Evolutionary conservation across 768 basidiomycete species (phyloP), one percentile per base, ranked within the genome.

Genomic region (Aureoboletus auriporus): DNA sequence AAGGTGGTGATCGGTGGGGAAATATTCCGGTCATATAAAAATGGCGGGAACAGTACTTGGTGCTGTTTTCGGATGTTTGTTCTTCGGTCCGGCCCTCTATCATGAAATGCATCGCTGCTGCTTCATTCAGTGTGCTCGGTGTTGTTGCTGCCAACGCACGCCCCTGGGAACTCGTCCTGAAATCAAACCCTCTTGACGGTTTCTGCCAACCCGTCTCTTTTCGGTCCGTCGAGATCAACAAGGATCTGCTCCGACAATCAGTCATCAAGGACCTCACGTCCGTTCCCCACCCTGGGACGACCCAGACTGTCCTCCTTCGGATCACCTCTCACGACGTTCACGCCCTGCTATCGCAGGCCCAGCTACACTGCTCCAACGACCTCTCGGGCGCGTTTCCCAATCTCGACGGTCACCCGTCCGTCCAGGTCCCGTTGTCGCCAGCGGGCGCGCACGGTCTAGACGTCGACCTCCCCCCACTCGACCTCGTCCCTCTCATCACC

Each of bases 401-500:
- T 0, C 7, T 16, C 38, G 30, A 35, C n/a, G 47, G 2, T 6
- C 44, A n/a, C n/a, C 16, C 36, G 20, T 38, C 29, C 8, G 8
- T 34, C 17, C 63, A 63, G 20, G 44, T 47, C 9, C 42, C 49
- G 4, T 45, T 63, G 9, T 52, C 50, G 8, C 35, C 10, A 26
- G 44, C 28, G 31, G 17, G 17, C 29, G 46, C 3, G 12, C 47
- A n/a, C 17, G 5, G 37, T 17, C 43, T 51, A 37, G 53, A 44
- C 13, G 49, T 55, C 13, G 47, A 55, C 27, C 27, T 63, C 1
- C 82, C 81, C 1, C 71, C 72, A 2, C 68, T 86, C 31, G 75
- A 83, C 49, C 59, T 87, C 8, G 54, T 72, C 9, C 80, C 82
- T 37, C 70, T 89, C 23, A 69, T 79, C 26, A 67, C 75, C 6